Evolutionary conservation across 768 basidiomycete genomes (phyloP).

Genomic region (Suillus fuscotomentosus): DNA sequence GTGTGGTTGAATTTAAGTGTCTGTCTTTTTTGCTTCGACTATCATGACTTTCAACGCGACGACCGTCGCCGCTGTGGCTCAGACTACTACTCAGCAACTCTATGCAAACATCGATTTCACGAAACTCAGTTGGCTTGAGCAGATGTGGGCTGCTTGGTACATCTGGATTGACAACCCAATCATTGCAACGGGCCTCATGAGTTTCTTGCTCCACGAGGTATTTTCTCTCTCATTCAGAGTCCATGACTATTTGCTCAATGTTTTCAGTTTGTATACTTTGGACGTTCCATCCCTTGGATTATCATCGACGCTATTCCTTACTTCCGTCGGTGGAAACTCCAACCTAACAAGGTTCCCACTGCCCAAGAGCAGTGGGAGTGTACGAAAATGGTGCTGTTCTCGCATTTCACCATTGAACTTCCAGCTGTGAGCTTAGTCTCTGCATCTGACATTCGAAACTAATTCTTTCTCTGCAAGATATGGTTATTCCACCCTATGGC

Average conservation of each 20-base stretch:
- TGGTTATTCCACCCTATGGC: conserved; percentile 92
- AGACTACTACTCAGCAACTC: conserved; percentile 37
- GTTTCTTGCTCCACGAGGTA: conserved; percentile 93
- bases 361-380: conserved; percentile 89
- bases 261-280: conserved; percentile 89
- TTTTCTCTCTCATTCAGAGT: conserved; percentile 24
- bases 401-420: conserved; percentile 94
- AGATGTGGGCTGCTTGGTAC: conserved; percentile 86
- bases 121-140: conserved; percentile 68
- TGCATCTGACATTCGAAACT: not conserved
- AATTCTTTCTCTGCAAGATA: conserved; percentile 50
- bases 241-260: not conserved
- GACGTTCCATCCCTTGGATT: conserved; percentile 92
- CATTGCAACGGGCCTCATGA: conserved; percentile 91
- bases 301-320: conserved; percentile 93
- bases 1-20: not conserved
- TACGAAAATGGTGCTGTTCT: conserved; percentile 89
- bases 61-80: conserved; percentile 14
- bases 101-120: conserved; percentile 60
- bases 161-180: conserved; percentile 83
- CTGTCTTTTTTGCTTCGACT: not conserved
- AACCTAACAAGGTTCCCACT: conserved; percentile 82
- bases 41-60: conserved; percentile 45
- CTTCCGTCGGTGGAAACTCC: conserved; percentile 93
- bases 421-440: conserved; percentile 60